Base-by-base conservation (phyloP, 495 filamentous ascomycete genomes). In the Penicillium ucsense region DNA sequence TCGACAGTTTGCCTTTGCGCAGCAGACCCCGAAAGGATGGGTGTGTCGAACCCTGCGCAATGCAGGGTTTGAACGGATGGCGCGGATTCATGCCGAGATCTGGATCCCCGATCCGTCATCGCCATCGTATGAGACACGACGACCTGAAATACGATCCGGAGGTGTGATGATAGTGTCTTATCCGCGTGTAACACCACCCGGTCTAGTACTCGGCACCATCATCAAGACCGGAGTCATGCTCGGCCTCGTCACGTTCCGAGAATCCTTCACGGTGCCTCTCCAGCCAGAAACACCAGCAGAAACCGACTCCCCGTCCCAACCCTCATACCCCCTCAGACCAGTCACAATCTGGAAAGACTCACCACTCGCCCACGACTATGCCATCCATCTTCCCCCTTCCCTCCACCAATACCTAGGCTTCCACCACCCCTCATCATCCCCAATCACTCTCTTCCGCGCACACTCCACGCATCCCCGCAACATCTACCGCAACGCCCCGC, bases 271-370 rank as follows among this genome's bases (percentile, higher is more conserved):
- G 20, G 60, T 92, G 11, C 87, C 89, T 6, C 76, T 91, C 86
- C 86, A 7, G 65, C 79, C 1, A 43, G 60, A 34, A 62, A 64
- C 2, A 71, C 68, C 9, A 67, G 71, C 20, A 20, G 20, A 20
- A 20, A 20, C 2, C 20, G 20, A 20, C 20, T 20, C 20, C 20
- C 20, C 20, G 2, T 20, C 20, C 20, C 20, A 20, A 20, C 20
- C 20, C 20, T 20, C 20, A 6, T 94, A 86, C 63, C 72, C 67
- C 0, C 73, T 68, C 12, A 77, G 80, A 43, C 66, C 79, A 11
- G 79, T 94, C 42, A 80, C 64, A 49, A 85, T 97, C 58, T 95
- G 89, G 89, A 84, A 80, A 55, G 89, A 95, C 43, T 68, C 60
- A 4, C 70, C 75, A 11, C 48, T 61, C 10, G 68, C 75, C 3